phyloP scores from a whole-genome alignment of 2,329 filamentous ascomycete genomes.

The Aspergillus sp. region DNA sequence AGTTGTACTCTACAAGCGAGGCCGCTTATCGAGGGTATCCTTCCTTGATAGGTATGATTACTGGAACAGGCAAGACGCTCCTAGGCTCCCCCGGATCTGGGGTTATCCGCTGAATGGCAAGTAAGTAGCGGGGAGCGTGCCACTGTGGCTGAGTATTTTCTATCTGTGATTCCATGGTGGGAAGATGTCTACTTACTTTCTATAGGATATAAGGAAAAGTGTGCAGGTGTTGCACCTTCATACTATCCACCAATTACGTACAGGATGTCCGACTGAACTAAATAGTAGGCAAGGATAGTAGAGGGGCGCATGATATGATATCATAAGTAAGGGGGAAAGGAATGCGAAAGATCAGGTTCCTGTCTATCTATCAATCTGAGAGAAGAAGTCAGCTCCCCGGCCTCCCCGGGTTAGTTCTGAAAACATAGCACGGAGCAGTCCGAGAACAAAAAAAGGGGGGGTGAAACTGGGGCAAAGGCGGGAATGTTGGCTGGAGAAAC shows the following conservation, averaged over 20 bases:
- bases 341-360: too few species aligned
- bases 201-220: not conserved
- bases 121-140: not conserved
- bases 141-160: too few species aligned
- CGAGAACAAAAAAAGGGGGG: not conserved
- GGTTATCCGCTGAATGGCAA: not conserved
- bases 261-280: too few species aligned
- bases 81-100: not conserved
- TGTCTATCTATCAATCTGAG: too few species aligned
- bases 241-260: not conserved
- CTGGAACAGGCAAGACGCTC: not conserved
- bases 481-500: not conserved
- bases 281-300: too few species aligned
- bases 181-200: too few species aligned
- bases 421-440: not conserved
- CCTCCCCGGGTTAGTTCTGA: not conserved
- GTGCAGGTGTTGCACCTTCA: not conserved
- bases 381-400: not conserved
- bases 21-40: too few species aligned
- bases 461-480: not conserved
- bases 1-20: too few species aligned
- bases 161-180: too few species aligned
- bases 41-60: too few species aligned
- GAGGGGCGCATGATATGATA: not conserved
- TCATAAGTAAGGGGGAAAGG: not conserved